These are phyloP conservation scores for Termitomyces heimii DNA, from an alignment of 768 basidiomycete species.

Conservation along the genomic window DNA sequence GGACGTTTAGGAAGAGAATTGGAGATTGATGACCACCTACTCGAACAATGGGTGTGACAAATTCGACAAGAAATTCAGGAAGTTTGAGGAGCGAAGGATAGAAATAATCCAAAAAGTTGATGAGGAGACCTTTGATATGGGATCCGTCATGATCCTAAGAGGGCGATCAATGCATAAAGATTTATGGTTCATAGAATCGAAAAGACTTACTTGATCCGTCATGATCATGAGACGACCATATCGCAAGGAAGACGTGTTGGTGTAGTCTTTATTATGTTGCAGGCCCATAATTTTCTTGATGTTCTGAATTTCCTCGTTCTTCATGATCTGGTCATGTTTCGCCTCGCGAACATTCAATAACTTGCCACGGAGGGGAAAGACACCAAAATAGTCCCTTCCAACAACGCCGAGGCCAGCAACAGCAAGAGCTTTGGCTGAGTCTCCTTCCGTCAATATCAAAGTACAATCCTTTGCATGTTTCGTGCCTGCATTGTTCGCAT, in stretches of 20 bases:
- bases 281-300: constrained; percentile 98
- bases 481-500: constrained; percentile 96
- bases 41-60: constrained; percentile 96
- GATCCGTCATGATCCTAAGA: constrained; percentile 96
- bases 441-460: constrained; percentile 96
- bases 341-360: constrained; percentile 96
- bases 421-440: constrained; percentile 96
- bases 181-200: neutral
- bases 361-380: constrained; percentile 97
- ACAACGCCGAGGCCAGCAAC: constrained; percentile 93
- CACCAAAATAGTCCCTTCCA: constrained; percentile 94
- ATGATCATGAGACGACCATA: constrained; percentile 98
- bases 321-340: constrained; percentile 92
- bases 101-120: constrained; percentile 97
- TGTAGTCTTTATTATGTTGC: constrained; percentile 90
- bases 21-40: constrained; percentile 35
- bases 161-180: neutral
- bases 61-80: constrained; percentile 92
- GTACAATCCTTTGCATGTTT: constrained; percentile 78
- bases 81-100: constrained; percentile 91
- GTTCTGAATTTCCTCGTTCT: constrained; percentile 95
- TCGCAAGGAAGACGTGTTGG: constrained; percentile 57
- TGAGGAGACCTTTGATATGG: constrained; percentile 99
- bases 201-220: constrained; percentile 86
- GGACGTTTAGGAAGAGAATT: neutral